Conservation (phyloP, 805 yeast genomes). For the Kuraishia molischiana region DNA sequence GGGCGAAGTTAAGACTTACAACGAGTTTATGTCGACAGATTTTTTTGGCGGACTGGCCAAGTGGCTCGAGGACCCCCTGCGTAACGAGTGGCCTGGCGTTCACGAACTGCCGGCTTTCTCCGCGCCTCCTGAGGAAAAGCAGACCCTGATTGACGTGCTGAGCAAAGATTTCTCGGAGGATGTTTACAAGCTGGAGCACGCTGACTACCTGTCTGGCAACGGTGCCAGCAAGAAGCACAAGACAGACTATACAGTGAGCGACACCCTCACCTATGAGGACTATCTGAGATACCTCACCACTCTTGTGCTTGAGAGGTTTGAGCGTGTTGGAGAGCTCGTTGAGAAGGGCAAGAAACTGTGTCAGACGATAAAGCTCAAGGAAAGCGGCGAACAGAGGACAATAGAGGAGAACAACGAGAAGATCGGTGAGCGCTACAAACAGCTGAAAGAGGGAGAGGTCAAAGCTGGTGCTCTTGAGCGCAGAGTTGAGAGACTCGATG, state of each 20-base stretch:
- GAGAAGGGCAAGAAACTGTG: constrained; percentile 21
- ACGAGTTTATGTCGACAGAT: constrained; percentile 4
- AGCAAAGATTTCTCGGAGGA: constrained; percentile 7
- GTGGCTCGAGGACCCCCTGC: constrained; percentile 17
- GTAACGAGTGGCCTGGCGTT: constrained; percentile 7
- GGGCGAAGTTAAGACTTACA: neutral
- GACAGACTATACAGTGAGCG: neutral
- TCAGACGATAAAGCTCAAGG: constrained; percentile 12
- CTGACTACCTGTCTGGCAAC: neutral
- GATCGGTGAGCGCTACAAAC: constrained; percentile 32
- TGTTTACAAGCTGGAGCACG: neutral
- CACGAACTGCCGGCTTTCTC: constrained; percentile 7
- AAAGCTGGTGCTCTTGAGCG: constrained; percentile 17
- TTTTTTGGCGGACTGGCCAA: constrained; percentile 11
- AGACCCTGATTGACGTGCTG: constrained; percentile 11
- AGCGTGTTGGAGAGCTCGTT: constrained; percentile 11
- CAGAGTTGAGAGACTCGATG: constrained; percentile 19
- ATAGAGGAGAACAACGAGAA: constrained; percentile 28
- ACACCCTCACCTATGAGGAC: neutral
- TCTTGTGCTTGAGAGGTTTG: neutral
- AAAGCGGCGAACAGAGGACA: constrained; percentile 18
- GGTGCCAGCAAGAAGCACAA: neutral
- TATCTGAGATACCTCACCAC: neutral
- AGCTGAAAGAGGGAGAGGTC: constrained; percentile 21
- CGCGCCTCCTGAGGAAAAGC: constrained; percentile 7